Evolutionary conservation across 2,329 filamentous ascomycete genomes (phyloP), one percentile per base, ranked within the genome.

Genomic region (Calonectria naviculata): DNA sequence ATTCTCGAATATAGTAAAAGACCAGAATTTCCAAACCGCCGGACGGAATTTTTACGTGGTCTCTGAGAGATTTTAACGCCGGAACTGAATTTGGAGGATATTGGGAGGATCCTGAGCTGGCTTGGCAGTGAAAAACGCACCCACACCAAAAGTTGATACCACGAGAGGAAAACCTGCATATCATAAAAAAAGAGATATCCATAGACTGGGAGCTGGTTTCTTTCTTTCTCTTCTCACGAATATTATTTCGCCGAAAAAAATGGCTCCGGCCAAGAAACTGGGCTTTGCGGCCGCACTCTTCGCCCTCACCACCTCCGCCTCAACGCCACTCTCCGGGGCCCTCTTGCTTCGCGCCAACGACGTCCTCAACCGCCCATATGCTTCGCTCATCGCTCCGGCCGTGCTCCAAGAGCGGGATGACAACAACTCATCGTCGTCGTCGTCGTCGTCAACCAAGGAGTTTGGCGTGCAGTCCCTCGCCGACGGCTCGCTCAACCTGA

Each of bases 401-500:
- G 66, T 78, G 34, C 58, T 73, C 15, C 62, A 61, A 38, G 42
- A 42, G 26, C 70, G 64, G 26, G 73, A 28, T 36, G 72, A 61
- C 61, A 73, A 60, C 41, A 76, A 75, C 28, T 73, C 73, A n/a
- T n/a, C n/a, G n/a, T n/a, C n/a, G n/a, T n/a, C n/a, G n/a, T n/a
- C n/a, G n/a, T n/a, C n/a, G n/a, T n/a, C n/a, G 61, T 15, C 62
- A 13, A 69, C 74, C 28, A 71, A 73, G 42, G 63, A 72, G 19
- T 56, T 74, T 8, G 80, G 80, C 41, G 79, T 85, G 29, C 73
- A 80, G 24, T 75, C 86, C 62, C 85, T 83, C 67, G 73, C 80
- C 31, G 82, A 87, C 73, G 85, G 85, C 64, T 83, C 81, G n/a
- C 79, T 88, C 74, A 88, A 92, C 82, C 80, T 88, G 78, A 87